A percentile compares a stretch with the other conserved stretches of the same genome.
Conservation (phyloP, 495 filamentous ascomycete genomes). For the Hypoxylon cercidicola region DNA sequence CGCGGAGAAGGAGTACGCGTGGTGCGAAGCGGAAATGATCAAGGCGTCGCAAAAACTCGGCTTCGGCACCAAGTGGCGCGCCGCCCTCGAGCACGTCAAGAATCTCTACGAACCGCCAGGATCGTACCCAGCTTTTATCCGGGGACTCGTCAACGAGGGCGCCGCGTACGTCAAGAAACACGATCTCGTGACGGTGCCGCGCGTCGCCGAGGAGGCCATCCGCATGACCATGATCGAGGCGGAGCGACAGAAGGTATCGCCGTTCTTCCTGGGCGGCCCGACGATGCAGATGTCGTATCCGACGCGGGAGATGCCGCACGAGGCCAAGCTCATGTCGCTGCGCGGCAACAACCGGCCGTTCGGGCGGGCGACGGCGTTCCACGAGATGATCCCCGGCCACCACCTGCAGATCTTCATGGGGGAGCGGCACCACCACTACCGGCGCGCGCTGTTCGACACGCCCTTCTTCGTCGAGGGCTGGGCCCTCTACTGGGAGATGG, state of each 20-base stretch:
- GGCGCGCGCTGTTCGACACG: constrained; percentile 56
- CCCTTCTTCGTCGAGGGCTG: constrained; percentile 67
- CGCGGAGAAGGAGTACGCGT: constrained; percentile 54
- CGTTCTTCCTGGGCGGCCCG: constrained; percentile 64
- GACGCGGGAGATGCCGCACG: constrained; percentile 58
- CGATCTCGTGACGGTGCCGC: constrained; percentile 62
- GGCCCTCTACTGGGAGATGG: constrained; percentile 66
- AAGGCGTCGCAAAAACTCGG: constrained; percentile 49
- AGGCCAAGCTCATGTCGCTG: constrained; percentile 62
- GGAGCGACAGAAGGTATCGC: constrained; percentile 57
- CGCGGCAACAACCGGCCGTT: constrained; percentile 65
- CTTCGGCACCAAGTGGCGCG: constrained; percentile 50
- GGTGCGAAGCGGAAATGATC: constrained; percentile 56
- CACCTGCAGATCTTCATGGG: constrained; percentile 60
- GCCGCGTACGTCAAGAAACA: constrained; percentile 55
- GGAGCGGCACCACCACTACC: constrained; percentile 56
- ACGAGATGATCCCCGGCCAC: constrained; percentile 67
- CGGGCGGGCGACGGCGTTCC: constrained; percentile 61
- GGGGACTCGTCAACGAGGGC: constrained; percentile 52
- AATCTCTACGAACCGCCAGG: constrained; percentile 60
- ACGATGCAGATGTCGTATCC: constrained; percentile 63
- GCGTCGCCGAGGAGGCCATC: constrained; percentile 58
- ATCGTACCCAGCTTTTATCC: constrained; percentile 58
- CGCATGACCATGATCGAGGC: constrained; percentile 65
- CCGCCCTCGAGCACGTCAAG: constrained; percentile 63